Base-by-base conservation (phyloP, 1,284 basidiomycete genomes). In the Taiwanofungus camphoratus region DNA sequence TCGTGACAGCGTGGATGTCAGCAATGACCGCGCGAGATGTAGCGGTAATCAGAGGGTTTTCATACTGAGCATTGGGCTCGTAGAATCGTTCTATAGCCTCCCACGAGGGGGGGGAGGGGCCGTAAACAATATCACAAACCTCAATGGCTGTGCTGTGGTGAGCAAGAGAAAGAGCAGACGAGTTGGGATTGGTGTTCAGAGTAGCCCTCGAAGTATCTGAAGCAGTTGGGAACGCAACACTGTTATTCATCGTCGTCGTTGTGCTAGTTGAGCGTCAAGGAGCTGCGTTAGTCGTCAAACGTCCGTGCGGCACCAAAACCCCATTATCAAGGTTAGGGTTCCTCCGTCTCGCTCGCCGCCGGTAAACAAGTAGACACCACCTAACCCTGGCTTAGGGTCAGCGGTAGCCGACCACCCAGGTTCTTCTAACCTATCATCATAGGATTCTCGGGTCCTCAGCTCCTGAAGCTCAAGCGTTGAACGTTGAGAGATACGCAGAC, bases 21-120 rank as follows among this genome's bases (percentile, higher is more conserved):
- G 76, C 68, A 46, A 87, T 84, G 37, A 84, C 67, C 29, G 75
- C 70, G 36, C 81, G 77, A 21, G 84, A 84, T 2, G 77, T 82
- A 33, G 83, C 82, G 21, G 82, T 87, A 26, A 87, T 56, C 49
- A 84, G 58, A 4, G 84, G 85, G 54, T 87, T 87, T 61, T 87
- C 84, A 54, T 87, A 87, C 48, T 79, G 71, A 44, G 84, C 84
- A 59, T 74, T 76, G 16, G 78, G 52, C 58, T 87, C 84, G 54
- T 87, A 87, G 52, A 80, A 77, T 42, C 73, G 68, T 52, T 77
- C 75, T 1, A 82, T 65, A 6, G 69, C 61, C 36, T 76, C 76
- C 44, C 60, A 73, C 51, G 53, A 73, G 61, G 46, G 67, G 52
- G 34, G 69, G 54, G 46, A 53, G 39, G 78, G 72, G 19, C 80